A percentile compares a stretch with the other conserved stretches of the same genome.
phyloP scores from a whole-genome alignment of 306 rosid species.

The barrel medic (Medicago truncatula) region MtrunA17r5.0-ANR NC_053045.1:3638501-3639000 shows the following conservation, averaged over 20 bases:
- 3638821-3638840: slow-evolving; percentile 97
- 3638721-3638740: neutral
- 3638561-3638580: neutral
- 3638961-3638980: no score
- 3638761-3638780: neutral
- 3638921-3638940: slow-evolving; percentile 95
- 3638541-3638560: neutral
- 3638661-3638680: slow-evolving; percentile 57
- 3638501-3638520: no score
- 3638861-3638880: slow-evolving; percentile 95
- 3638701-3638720: slow-evolving; percentile 59
- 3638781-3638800: no score
- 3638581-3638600: neutral
- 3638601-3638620: neutral
- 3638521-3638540: neutral
- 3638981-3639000: no score
- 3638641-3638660: neutral
- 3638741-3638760: neutral
- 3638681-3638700: neutral
- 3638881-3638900: slow-evolving; percentile 98
- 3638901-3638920: slow-evolving; percentile 96
- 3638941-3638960: slow-evolving; percentile 70
- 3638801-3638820: slow-evolving; percentile 73
- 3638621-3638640: slow-evolving; percentile 12
- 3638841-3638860: slow-evolving; percentile 99